Percentiles rank a stretch among this genome's conserved stretches.
Evolutionary conservation across 2,329 filamentous ascomycete species (phyloP).

Genomic region (Trichoderma sp.): DNA sequence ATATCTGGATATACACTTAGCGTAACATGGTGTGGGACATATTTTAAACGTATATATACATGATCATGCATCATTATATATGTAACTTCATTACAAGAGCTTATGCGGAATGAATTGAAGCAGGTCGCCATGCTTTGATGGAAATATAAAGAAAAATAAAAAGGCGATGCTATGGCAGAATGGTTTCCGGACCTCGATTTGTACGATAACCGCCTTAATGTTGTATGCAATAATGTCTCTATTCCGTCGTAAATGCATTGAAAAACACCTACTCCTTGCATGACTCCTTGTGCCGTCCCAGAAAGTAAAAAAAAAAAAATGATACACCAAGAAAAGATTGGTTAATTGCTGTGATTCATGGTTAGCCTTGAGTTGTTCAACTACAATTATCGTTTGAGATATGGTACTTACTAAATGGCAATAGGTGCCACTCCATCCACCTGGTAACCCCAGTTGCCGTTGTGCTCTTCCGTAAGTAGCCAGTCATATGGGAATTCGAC

Average conservation of each 20-base stretch:
- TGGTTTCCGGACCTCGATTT: neutral
- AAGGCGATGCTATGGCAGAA: slow-evolving; percentile 5
- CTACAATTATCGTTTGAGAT: neutral
- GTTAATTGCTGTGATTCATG: slow-evolving; percentile 40
- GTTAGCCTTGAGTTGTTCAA: slow-evolving; percentile 36
- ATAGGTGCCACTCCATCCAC: slow-evolving; percentile 94
- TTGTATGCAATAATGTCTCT: slow-evolving; percentile 6
- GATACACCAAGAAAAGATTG: neutral
- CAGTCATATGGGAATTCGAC: slow-evolving; percentile 97
- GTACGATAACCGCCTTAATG: neutral
- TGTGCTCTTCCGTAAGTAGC: slow-evolving; percentile 87
- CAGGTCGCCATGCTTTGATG: neutral
- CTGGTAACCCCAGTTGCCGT: slow-evolving; percentile 95
- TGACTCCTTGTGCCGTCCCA: neutral
- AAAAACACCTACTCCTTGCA: neutral
- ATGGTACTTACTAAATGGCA: slow-evolving; percentile 82
- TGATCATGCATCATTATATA: slow-evolving; percentile 1
- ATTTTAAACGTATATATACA: neutral
- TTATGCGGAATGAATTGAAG: neutral
- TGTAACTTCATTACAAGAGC: neutral
- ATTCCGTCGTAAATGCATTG: slow-evolving; percentile 22
- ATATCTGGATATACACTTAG: neutral
- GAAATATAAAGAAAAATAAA: neutral
- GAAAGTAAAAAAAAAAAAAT: neutral
- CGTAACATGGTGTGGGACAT: neutral